phyloP scores from a whole-genome alignment of 129 eudicot genomes.

The Lactuca sativa region DNA sequence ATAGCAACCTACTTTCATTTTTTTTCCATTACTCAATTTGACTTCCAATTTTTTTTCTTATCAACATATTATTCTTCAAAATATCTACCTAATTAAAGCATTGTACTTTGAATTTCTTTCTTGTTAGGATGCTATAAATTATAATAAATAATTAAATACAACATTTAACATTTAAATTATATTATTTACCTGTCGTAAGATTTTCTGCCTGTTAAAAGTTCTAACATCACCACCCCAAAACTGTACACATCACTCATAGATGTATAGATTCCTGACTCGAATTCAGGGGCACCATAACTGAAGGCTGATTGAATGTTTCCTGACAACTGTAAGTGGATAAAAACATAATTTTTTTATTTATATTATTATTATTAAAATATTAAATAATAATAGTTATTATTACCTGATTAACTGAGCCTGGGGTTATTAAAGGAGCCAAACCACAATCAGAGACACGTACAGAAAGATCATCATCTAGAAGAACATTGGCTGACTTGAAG shows the following conservation, averaged over 20 bases:
- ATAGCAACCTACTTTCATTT: no score
- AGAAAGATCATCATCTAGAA: slow-evolving; percentile 86
- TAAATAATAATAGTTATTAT: not conserved
- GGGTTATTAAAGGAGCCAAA: slow-evolving; percentile 67
- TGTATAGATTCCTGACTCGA: slow-evolving; percentile 80
- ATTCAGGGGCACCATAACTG: slow-evolving; percentile 94
- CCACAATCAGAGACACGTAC: slow-evolving; percentile 97
- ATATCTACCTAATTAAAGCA: no score
- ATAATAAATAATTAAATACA: slow-evolving; percentile 4
- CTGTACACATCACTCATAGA: slow-evolving; percentile 92
- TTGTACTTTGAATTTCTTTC: no score
- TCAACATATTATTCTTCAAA: no score
- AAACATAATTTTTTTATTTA: not conserved
- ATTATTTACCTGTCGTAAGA: slow-evolving; percentile 79
- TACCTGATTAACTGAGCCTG: slow-evolving; percentile 94
- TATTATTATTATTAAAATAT: no score
- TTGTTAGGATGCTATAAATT: not conserved
- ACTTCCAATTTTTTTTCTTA: no score
- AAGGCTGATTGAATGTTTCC: slow-evolving; percentile 76
- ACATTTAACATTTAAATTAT: not conserved
- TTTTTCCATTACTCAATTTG: no score
- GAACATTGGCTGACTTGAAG: slow-evolving; percentile 90
- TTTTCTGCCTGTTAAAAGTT: slow-evolving; percentile 87
- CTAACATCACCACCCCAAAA: slow-evolving; percentile 95
- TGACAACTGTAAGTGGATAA: slow-evolving; percentile 58